Conservation (phyloP, 495 filamentous ascomycete species). For the Sabuloglossum arenarium region DNA sequence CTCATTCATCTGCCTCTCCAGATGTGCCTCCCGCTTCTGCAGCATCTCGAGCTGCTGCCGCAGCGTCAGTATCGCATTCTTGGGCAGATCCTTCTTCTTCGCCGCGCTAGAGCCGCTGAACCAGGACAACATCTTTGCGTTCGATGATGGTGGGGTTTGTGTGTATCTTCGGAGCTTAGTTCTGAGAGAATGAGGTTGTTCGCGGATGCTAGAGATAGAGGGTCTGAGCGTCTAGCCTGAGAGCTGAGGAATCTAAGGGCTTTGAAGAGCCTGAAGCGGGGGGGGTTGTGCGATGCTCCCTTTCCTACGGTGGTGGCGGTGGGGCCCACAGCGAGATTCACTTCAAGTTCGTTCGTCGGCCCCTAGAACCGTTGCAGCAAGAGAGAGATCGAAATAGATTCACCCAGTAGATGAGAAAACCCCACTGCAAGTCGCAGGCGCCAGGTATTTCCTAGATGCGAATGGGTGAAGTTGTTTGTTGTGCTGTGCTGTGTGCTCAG, state of each 20-base stretch:
- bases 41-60: conserved; percentile 89
- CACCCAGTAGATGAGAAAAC: background rate
- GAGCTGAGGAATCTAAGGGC: no score
- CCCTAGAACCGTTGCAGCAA: background rate
- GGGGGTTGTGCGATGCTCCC: background rate
- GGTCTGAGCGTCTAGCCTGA: background rate
- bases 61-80: conserved; percentile 85
- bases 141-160: background rate
- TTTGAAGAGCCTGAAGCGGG: background rate
- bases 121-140: conserved; percentile 51
- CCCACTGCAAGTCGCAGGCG: background rate
- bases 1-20: conserved; percentile 79
- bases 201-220: background rate
- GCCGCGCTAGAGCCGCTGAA: conserved; percentile 60
- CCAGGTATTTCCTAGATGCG: background rate
- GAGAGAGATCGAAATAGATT: background rate
- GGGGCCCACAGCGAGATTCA: background rate
- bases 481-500: background rate
- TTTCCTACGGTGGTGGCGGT: background rate
- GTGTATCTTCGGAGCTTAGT: background rate
- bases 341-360: background rate
- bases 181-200: background rate
- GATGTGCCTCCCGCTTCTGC: conserved; percentile 83
- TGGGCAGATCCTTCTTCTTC: conserved; percentile 81
- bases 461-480: background rate